Evolutionary conservation across 1,139 yeast genomes (phyloP), one percentile per base, ranked within the genome.

Genomic region (Diutina sp.): DNA sequence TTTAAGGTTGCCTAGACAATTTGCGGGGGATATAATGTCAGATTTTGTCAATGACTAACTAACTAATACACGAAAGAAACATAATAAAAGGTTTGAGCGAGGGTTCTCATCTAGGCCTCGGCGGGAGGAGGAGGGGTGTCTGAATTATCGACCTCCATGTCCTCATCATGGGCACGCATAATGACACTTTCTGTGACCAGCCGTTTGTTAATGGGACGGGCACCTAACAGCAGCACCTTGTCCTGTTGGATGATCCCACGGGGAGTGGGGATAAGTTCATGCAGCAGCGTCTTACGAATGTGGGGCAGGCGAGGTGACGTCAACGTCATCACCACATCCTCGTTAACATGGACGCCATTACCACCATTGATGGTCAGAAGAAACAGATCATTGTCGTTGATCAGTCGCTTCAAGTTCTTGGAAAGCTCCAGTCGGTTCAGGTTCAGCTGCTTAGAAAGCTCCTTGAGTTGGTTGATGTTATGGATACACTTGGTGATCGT

Each of bases 401-500:
- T 32, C 41, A 32, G 21, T 6, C 53, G 28, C 63, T 75, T 74
- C 65, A 76, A 69, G 58, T 74, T 75, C 62, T 73, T 75, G 4
- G 83, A 81, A 62, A 79, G 77, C 57, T 73, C 75, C 2, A 81
- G 73, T 51, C 82, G 67, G 58, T 73, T 74, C 64, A 71, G 75
- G 61, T 73, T 76, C 59, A 75, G 76, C 57, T 76, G 80, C 62
- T 75, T 77, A 8, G 83, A 77, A 55, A 81, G 70, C 62, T 80
- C 84, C 62, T 80, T 80, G 63, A 81, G 69, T 63, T 80, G 85
- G 63, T 76, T 79, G 63, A 82, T 79, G 62, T 82, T 82, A 68
- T 85, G 93, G 53, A 87, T 87, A 65, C 95, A 87, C 67, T 88
- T 88, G 63, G 85, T 84, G 60, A 88, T 88, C 3, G 96, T 88